Percentiles rank a stretch among this genome's conserved stretches.
phyloP scores from a whole-genome alignment of 805 yeast species.

The Lipomyces oligophaga region DNA sequence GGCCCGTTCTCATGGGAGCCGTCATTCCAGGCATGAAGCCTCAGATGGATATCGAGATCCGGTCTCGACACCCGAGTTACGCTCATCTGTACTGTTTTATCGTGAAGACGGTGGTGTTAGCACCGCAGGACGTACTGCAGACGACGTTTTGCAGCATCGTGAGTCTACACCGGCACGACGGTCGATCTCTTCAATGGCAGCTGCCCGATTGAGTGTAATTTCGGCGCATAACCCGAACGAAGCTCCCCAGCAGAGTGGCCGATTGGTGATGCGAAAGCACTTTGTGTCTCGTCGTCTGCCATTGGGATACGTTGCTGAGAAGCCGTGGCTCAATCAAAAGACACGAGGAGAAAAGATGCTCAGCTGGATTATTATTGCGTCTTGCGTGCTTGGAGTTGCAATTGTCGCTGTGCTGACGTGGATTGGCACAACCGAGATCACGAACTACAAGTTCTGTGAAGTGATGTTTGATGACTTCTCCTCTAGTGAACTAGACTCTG shows the following conservation, averaged over 20 bases:
- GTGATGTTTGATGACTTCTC: slow-evolving; percentile 17
- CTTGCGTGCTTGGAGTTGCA: slow-evolving; percentile 8
- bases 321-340: slow-evolving; percentile 21
- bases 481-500: neutral
- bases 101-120: neutral
- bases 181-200: neutral
- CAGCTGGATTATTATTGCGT: slow-evolving; percentile 4
- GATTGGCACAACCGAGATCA: slow-evolving; percentile 19
- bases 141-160: neutral
- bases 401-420: slow-evolving; percentile 18
- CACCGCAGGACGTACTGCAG: neutral
- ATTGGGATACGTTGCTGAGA: slow-evolving; percentile 16
- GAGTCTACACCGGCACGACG: neutral
- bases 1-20: neutral
- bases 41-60: too few relatives aligned
- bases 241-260: neutral
- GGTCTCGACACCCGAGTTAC: neutral
- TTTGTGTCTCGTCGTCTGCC: slow-evolving; percentile 22
- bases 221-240: neutral
- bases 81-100: neutral
- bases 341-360: slow-evolving; percentile 10
- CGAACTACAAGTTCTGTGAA: slow-evolving; percentile 10
- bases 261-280: slow-evolving; percentile 9
- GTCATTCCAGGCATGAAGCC: neutral
- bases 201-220: neutral